Base-by-base conservation (phyloP, 2,329 filamentous ascomycete species). In the Xylaria sp. region DNA sequence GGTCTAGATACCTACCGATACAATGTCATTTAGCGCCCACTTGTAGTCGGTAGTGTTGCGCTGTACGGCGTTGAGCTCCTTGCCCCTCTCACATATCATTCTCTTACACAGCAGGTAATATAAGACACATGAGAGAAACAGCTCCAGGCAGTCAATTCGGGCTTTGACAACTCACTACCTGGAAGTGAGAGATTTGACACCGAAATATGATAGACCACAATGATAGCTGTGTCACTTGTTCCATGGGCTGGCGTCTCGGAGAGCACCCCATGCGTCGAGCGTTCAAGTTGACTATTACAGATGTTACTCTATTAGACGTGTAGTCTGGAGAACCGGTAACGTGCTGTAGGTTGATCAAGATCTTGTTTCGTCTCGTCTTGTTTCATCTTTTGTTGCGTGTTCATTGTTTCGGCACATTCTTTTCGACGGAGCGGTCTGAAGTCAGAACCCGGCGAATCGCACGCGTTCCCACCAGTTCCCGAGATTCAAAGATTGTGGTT, bases 341-440 rank as follows among this genome's bases (percentile, higher is more conserved):
- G 13, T 18, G 39, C 12, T 18, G n/a, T 43, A 12, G 18, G 4
- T 10, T 41, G 12, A 36, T 48, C 46, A 31, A 43, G 13, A 46
- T 36, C 39, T 41, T 12, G 12, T 41, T 15, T 41, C 39, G 39
- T 41, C 15, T 41, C n/a, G n/a, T 23, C 3, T n/a, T 10, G 46
- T 13, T 25, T 49, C 12, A 10, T 39, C 28, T 28, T 9, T 28
- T n/a, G 36, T 46, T 48, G 36, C 23, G 49, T 58, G 52, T 31
- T 52, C 54, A 28, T 33, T 39, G 10, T 56, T n/a, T 41, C 10
- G 33, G 15, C n/a, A n/a, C 25, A 15, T 55, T 55, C 18, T 20
- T 36, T n/a, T 43, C 9, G 15, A 41, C 41, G 33, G 43, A 51
- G 64, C 64, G 58, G 46, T 67, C 59, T 67, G 58, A 39, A 36